Percentiles rank a stretch among this genome's conserved stretches.
Evolutionary conservation across 768 basidiomycete species (phyloP).

Genomic region (Auriscalpium vulgare): DNA sequence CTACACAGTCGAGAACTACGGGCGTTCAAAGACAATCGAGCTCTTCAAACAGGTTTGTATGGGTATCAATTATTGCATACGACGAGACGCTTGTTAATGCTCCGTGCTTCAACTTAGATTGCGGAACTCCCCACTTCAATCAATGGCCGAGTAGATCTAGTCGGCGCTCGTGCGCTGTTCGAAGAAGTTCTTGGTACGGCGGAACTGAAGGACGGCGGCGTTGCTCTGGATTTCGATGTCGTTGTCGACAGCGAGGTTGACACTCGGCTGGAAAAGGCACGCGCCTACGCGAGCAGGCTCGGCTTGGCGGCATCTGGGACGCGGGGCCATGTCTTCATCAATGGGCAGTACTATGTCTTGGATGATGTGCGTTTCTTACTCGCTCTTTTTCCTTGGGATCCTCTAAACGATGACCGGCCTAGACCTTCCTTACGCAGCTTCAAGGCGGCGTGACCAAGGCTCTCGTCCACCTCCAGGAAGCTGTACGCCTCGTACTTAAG

Average conservation of each 20-base stretch:
- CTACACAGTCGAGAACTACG: conserved; percentile 3
- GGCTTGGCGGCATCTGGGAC: conserved; percentile 19
- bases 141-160: no score
- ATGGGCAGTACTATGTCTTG: conserved; percentile 28
- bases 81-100: no score
- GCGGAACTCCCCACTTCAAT: no score
- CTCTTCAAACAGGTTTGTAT: conserved; percentile 2
- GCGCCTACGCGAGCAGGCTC: conserved; percentile 26
- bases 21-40: background rate
- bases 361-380: conserved; percentile 5
- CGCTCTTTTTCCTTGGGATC: background rate
- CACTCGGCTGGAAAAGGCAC: conserved; percentile 17
- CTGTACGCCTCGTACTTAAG: conserved; percentile 33
- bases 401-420: background rate
- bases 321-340: conserved; percentile 36
- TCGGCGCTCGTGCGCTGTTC: background rate
- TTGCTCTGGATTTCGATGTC: background rate
- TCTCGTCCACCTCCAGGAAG: conserved; percentile 63
- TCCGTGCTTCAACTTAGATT: no score
- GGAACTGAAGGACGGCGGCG: background rate
- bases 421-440: conserved; percentile 62
- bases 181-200: background rate
- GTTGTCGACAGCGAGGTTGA: conserved; percentile 1
- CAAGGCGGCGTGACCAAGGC: conserved; percentile 53
- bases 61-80: background rate